Evolutionary conservation across 352 stramenopile genomes (phyloP), one percentile per base, ranked within the genome.

Genomic region (Halophytophthora polymorphica): DNA sequence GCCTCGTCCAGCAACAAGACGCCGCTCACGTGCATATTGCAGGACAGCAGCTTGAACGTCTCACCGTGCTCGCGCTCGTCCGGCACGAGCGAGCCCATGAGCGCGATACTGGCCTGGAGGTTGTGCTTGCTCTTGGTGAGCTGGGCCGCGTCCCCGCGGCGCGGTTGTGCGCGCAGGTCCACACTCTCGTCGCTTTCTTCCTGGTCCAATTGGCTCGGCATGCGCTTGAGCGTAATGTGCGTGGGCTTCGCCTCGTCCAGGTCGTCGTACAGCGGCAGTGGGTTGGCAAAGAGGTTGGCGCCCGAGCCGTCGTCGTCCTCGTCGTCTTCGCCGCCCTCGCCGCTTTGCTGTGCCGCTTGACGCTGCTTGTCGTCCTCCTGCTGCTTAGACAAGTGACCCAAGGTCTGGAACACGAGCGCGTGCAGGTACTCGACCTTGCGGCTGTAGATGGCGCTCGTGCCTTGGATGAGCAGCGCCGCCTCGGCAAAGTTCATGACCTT

Each of bases 381-480:
- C 33, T 87, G 76, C 42, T 74, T 76, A 25, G 71, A 78, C 33
- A 90, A 58, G 43, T 97, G 86, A 39, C 93, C 72, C 17, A 98
- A 66, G 34, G 88, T 90, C 51, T 96, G 85, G 64, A 95, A 96
- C 44, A 97, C 90, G 1, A 98, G 71, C 31, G 83, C 77, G 65
- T 98, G 92, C 2, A 98, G 67, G 56, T 98, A 97, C 67, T 98
- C 91, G 33, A 98, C 92, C 63, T 98, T 98, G 57, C 91, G 86
- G 53, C 86, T 95, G 77, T 98, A 98, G 43, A 97, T 92, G 75
- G 96, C 71, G 15, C 77, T 90, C 41, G 91, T 96, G 45, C 94
- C 94, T 46, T 98, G 91, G 46, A 98, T 89, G 45, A 98, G 73
- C 36, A 98, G 64, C 37, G 94, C 94, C 0, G 94, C 94, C 45